These are phyloP conservation scores for Penicillium verhagenii DNA, from an alignment of 495 filamentous ascomycete genomes.

Conservation along the genomic window DNA sequence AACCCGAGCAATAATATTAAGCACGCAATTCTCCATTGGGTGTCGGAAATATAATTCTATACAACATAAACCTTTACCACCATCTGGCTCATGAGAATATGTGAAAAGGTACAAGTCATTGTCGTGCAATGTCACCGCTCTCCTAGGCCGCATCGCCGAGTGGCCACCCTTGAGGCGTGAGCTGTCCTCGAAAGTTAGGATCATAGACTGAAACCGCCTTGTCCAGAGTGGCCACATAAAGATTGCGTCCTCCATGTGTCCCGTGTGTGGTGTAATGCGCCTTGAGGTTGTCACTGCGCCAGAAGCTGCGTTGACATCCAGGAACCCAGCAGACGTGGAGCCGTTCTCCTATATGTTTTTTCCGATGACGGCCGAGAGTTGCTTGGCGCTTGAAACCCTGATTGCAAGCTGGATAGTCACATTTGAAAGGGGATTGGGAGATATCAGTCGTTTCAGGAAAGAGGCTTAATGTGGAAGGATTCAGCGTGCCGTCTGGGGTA, in stretches of 20 bases:
- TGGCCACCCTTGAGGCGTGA: conserved; percentile 5
- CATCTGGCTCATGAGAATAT: background rate
- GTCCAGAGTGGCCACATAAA: conserved; percentile 23
- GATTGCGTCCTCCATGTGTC: conserved; percentile 15
- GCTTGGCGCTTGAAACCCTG: conserved; percentile 45
- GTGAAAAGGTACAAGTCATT: background rate
- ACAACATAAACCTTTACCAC: no score
- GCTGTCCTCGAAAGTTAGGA: conserved; percentile 17
- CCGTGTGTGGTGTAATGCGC: conserved; percentile 22
- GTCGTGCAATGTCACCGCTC: background rate
- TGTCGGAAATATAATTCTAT: no score
- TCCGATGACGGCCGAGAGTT: conserved; percentile 52
- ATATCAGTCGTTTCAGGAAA: background rate
- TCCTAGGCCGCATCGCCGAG: background rate
- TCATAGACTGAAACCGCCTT: conserved; percentile 8
- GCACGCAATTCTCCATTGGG: no score
- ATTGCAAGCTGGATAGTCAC: conserved; percentile 23
- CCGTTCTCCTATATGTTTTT: conserved; percentile 39
- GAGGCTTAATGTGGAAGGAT: background rate
- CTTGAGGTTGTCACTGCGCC: conserved; percentile 23
- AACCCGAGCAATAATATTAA: no score
- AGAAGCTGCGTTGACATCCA: conserved; percentile 17
- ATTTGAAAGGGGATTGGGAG: conserved; percentile 12
- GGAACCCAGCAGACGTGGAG: conserved; percentile 27
- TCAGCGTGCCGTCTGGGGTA: background rate